Evolutionary conservation across 129 eudicot genomes (phyloP), one percentile per base, ranked within the genome.

Genomic region (Lonicera japonica): DNA sequence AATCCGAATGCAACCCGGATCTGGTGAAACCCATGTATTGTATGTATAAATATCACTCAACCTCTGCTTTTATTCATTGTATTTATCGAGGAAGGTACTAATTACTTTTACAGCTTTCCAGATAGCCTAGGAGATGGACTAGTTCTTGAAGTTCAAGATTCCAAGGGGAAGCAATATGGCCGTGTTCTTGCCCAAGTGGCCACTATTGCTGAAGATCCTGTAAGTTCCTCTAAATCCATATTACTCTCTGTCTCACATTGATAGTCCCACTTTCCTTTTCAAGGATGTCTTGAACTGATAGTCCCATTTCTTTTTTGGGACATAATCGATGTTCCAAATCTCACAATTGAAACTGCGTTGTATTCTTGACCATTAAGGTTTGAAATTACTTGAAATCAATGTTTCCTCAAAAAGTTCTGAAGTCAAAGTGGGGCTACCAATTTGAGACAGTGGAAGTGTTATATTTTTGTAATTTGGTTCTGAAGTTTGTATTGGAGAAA

Each of bases 121-220:
- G 96, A 88, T 74, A 80, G 92, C 73, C 68, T 84, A 6, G 96
- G 88, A 63, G 96, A 88, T 65, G 88, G 84, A 71, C 64, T 88
- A 56, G 79, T 88, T 71, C 75, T 88, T 34, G 96, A 88, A 73
- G 83, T 88, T 25, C 86, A 67, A 63, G 96, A 88, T 63, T 84
- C 96, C 54, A 81, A 79, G 57, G 96, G 92, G 54, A 88, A 79
- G 48, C 78, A 75, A 47, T 81, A 77, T 66, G 96, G 96, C 24
- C 92, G 88, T 58, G 96, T 84, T 54, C 72, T 83, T 63, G 92
- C 88, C 24, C 96, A 88, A 74, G 89, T 88, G 56, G 96, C 92
- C 34, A 67, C 88, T 38, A 72, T 88, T 59, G 82, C 96, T n/a
- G 96, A 84, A 73, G 92, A 84, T 72, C 86, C 81, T 70, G 96